Conservation (phyloP, 192 early-diverging fungal genomes). For the Geranomyces michiganensis region DNA sequence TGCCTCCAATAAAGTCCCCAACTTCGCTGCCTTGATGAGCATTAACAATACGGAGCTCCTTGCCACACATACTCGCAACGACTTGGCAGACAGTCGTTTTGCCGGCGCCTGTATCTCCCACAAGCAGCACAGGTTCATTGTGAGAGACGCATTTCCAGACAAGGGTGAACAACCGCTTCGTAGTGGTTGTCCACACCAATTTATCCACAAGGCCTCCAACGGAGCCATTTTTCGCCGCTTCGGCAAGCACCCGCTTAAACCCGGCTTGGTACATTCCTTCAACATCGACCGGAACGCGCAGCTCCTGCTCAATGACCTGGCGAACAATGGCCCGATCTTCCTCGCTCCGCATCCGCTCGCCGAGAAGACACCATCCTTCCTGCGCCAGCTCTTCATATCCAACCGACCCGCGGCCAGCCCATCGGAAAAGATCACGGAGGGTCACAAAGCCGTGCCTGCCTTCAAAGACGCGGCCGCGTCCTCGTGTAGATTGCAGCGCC, state of each 20-base stretch:
- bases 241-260: constrained; percentile 40
- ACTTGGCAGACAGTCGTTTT: constrained; percentile 98
- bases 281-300: constrained; percentile 69
- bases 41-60: constrained; percentile 85
- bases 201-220: constrained; percentile 26
- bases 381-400: constrained; percentile 82
- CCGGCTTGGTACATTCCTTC: constrained; percentile 67
- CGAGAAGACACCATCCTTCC: constrained; percentile 93
- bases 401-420: constrained; percentile 83
- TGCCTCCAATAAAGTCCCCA: constrained; percentile 89
- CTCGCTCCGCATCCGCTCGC: constrained; percentile 79
- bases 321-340: constrained; percentile 83
- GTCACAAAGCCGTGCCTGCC: constrained; percentile 93
- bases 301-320: constrained; percentile 80
- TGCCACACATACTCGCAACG: constrained; percentile 66
- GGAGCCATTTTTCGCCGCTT: background rate
- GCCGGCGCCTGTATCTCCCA: constrained; percentile 98
- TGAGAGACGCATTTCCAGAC: constrained; percentile 77
- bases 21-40: constrained; percentile 97
- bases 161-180: constrained; percentile 86
- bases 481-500: constrained; percentile 65
- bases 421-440: constrained; percentile 94
- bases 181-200: constrained; percentile 93
- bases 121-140: constrained; percentile 90
- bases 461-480: constrained; percentile 85